A percentile compares a stretch with the other conserved stretches of the same genome.
These are phyloP conservation scores for Laguncularia racemosa DNA, from an alignment of 345 rosid species.

Conservation along the genomic window DNA sequence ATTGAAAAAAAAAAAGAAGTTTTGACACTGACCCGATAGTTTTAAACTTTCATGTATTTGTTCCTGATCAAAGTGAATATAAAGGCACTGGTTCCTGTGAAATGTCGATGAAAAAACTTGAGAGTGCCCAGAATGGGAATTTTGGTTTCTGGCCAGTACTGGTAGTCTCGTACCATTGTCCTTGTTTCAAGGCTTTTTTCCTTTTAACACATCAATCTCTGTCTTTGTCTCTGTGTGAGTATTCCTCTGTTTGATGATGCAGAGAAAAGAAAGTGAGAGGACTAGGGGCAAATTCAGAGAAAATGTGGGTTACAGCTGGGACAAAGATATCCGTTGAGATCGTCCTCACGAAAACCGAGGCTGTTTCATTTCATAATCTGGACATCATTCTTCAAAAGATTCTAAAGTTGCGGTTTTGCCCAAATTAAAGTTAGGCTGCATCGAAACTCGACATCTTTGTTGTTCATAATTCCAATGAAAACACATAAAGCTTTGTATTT, in stretches of 20 bases:
- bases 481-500: too few relatives aligned
- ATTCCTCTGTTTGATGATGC: neutral
- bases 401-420: constrained; percentile 24
- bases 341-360: constrained; percentile 21
- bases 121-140: too few relatives aligned
- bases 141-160: neutral
- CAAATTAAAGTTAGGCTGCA: neutral
- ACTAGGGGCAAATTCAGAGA: neutral
- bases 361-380: constrained; percentile 19
- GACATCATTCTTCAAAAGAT: constrained; percentile 40
- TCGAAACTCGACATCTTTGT: too few relatives aligned
- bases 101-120: too few relatives aligned
- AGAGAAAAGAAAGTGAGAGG: neutral
- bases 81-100: too few relatives aligned
- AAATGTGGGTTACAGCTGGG: constrained; percentile 30
- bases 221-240: neutral
- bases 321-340: constrained; percentile 24
- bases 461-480: too few relatives aligned
- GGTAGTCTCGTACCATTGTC: constrained; percentile 8
- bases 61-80: too few relatives aligned
- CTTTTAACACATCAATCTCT: neutral
- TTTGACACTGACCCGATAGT: too few relatives aligned
- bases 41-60: too few relatives aligned
- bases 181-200: constrained; percentile 11
- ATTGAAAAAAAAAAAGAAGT: too few relatives aligned